A percentile compares a stretch with the other conserved stretches of the same genome.
Conservation (phyloP, 495 filamentous ascomycete genomes). For the Daldinia concentrica region DNA sequence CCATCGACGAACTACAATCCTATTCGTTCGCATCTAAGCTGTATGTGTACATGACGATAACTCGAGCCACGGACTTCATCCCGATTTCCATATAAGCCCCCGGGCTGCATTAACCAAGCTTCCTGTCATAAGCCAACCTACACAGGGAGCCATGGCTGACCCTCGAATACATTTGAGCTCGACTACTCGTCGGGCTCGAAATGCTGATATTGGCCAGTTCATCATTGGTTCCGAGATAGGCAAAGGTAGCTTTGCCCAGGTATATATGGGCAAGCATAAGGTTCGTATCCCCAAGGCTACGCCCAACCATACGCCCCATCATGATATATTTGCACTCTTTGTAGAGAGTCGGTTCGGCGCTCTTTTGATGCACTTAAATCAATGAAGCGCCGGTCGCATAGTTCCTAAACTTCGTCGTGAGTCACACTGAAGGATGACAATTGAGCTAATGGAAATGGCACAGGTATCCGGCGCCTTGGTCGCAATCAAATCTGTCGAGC, state of each 20-base stretch:
- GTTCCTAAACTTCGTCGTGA: constrained; percentile 4
- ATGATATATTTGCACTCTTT: constrained; percentile 13
- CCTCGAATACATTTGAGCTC: constrained; percentile 45
- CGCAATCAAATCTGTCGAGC: constrained; percentile 95
- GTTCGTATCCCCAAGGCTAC: constrained; percentile 61
- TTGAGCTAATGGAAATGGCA: constrained; percentile 52
- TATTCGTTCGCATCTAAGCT: constrained; percentile 29
- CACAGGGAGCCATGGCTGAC: constrained; percentile 60
- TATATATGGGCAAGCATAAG: constrained; percentile 85
- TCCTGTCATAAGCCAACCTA: constrained; percentile 55
- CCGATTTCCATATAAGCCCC: constrained; percentile 56
- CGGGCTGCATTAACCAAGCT: constrained; percentile 53
- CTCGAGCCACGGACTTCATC: constrained; percentile 51
- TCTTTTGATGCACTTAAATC: neutral
- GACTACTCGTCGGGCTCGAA: constrained; percentile 50
- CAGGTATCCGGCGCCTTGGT: constrained; percentile 74
- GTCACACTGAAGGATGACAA: constrained; percentile 17
- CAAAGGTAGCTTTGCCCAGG: constrained; percentile 94
- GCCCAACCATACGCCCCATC: neutral
- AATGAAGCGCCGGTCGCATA: constrained; percentile 3
- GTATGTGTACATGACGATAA: constrained; percentile 59
- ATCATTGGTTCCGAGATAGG: constrained; percentile 85
- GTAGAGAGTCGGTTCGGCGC: constrained; percentile 3
- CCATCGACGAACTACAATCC: constrained; percentile 25
- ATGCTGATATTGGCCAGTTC: constrained; percentile 77